phyloP scores from a whole-genome alignment of 805 yeast species.

The Nakazawaea molendinolei region DNA sequence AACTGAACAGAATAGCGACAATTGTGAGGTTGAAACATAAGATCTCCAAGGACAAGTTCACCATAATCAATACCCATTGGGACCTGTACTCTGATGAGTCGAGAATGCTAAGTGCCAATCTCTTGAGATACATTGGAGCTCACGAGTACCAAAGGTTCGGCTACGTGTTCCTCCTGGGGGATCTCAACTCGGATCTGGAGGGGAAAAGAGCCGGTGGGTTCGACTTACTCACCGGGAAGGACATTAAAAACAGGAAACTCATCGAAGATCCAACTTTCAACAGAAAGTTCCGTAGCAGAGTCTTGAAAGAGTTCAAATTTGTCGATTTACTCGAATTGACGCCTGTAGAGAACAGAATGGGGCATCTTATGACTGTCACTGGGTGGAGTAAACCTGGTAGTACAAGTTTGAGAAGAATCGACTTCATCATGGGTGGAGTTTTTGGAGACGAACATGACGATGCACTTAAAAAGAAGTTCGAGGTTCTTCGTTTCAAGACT shows the following conservation, averaged over 20 bases:
- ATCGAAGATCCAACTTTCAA: conserved; percentile 19
- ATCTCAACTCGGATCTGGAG: conserved; percentile 45
- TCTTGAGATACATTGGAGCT: conserved; percentile 31
- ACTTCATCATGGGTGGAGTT: conserved; percentile 29
- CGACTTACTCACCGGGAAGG: conserved; percentile 20
- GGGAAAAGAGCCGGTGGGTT: conserved; percentile 32
- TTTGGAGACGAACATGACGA: conserved; percentile 13
- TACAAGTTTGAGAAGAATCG: conserved; percentile 26
- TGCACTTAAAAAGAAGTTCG: conserved; percentile 13
- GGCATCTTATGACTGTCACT: conserved; percentile 32
- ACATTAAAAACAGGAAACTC: conserved; percentile 9
- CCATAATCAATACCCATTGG: conserved; percentile 40
- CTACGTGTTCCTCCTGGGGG: conserved; percentile 45
- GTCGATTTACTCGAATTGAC: conserved; percentile 22
- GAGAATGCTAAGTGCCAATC: conserved; percentile 37
- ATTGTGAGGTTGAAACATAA: conserved; percentile 21
- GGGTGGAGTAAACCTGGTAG: conserved; percentile 27
- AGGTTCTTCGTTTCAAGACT: conserved; percentile 23
- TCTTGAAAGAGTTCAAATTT: conserved; percentile 19
- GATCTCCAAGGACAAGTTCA: conserved; percentile 20
- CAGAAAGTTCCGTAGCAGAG: conserved; percentile 15
- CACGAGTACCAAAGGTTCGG: conserved; percentile 27
- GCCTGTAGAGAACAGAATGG: conserved; percentile 22
- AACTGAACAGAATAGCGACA: conserved; percentile 33
- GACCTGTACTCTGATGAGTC: conserved; percentile 42